Base-by-base conservation (phyloP, 2,329 filamentous ascomycete genomes). In the Neonectria faginata region DNA sequence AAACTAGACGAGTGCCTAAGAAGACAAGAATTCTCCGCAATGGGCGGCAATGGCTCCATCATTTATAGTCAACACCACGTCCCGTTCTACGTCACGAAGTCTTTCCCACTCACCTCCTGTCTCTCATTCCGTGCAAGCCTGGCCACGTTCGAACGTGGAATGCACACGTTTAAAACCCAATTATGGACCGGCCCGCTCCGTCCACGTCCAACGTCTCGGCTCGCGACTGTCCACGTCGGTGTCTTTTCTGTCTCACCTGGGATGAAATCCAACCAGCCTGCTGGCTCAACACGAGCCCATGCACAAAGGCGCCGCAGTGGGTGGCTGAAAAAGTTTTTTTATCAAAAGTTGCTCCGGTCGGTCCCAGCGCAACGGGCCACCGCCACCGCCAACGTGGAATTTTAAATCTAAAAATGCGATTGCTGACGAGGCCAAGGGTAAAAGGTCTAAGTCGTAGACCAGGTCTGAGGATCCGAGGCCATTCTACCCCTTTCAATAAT, bases 181-280 rank as follows among this genome's bases (percentile, higher is more conserved):
- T 20, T 31, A 52, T 64, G 61, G 61, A 47, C 56, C 61, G 56
- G 61, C 56, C 61, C 61, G 61, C 51, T 54, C 61, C 61, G 44
- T 56, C 44, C 33, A n/a, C 47, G n/a, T 11, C 47, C 27, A 5
- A 51, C 27, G 53, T 41, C 22, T 55, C 54, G 57, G 42, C 54
- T 18, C 50, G 25, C 44, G 56, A 27, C 51, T 57, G 61, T 64
- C 56, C 61, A 64, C 61, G 61, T 64, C 29, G 55, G 50, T 53
- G 33, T 25, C 41, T 52, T 52, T 50, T 59, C 25, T 20, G 55
- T 59, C 56, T 59, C 44, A 59, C 61, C 44, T 51, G 48, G 48
- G n/a, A 51, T 25, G 25, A 3, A 6, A 25, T 10, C 39, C 39
- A 42, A 20, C 39, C 27, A 33, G 48, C 48, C 48, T 56, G 55